Conservation (phyloP, 192 early-diverging fungal genomes). For the Neocallimastix lanati region DNA sequence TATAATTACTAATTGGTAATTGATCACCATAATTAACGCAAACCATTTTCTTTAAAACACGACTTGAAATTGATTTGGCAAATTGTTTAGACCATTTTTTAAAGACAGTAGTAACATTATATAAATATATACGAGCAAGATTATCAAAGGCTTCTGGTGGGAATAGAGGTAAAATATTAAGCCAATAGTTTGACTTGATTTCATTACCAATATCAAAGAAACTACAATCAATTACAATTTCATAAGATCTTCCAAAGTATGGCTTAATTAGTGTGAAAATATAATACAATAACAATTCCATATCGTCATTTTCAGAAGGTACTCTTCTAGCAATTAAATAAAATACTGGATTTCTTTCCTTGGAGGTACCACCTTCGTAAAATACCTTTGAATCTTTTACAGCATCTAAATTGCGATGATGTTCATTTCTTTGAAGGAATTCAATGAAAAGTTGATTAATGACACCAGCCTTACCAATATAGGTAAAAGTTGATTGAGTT, state of each 20-base stretch:
- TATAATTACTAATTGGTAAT: slow-evolving; percentile 38
- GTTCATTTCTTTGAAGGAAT: slow-evolving; percentile 51
- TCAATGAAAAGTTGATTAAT: slow-evolving; percentile 30
- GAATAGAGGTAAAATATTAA: slow-evolving; percentile 50
- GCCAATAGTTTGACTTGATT: slow-evolving; percentile 49
- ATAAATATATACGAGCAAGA: slow-evolving; percentile 50
- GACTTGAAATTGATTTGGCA: slow-evolving; percentile 15
- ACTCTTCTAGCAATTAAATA: slow-evolving; percentile 71
- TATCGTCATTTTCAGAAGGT: slow-evolving; percentile 55
- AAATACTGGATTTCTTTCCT: slow-evolving; percentile 56
- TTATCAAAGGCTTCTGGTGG: slow-evolving; percentile 46
- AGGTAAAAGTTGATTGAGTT: neutral
- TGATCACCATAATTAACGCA: slow-evolving; percentile 52
- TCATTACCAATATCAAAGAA: slow-evolving; percentile 65
- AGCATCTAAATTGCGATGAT: slow-evolving; percentile 42
- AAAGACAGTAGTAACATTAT: slow-evolving; percentile 66
- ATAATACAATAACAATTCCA: slow-evolving; percentile 65
- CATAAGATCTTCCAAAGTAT: slow-evolving; percentile 45
- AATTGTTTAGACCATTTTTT: slow-evolving; percentile 43
- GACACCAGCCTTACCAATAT: slow-evolving; percentile 19
- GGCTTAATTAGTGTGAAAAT: slow-evolving; percentile 44
- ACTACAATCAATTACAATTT: slow-evolving; percentile 66
- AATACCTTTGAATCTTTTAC: slow-evolving; percentile 52
- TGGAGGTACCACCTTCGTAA: slow-evolving; percentile 64
- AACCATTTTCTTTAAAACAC: slow-evolving; percentile 37